Evolutionary conservation across 805 yeast species (phyloP), one percentile per base, ranked within the genome.

Genomic region (Candida yuanshanica): DNA sequence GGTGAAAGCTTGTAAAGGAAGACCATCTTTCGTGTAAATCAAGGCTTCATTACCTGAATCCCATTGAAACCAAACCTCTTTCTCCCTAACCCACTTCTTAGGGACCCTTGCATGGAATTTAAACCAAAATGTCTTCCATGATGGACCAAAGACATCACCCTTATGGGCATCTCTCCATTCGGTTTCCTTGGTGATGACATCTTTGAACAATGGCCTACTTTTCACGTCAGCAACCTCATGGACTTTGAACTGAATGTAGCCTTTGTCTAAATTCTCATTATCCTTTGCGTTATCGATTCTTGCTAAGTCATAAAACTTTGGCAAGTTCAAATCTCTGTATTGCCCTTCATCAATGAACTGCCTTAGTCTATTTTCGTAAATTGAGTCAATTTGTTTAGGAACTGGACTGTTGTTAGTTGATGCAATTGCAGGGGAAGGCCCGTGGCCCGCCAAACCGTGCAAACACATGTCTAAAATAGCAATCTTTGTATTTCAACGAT

Each of bases 121-220:
- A 63, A 93, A 88, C 99, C 99, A 91, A 49, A 88, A 95, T 1
- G 98, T 84, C 44, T 91, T 82, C 99, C 99, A 91, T 12, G 95
- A 83, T 4, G 99, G 99, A 0, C 98, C 97, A 59, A 85, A 88
- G 8, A 70, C 64, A 50, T 85, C 81, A 18, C 93, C 95, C 49
- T 79, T 79, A 12, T 63, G 59, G n/a, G 86, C 82, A 20, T 68
- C 65, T 49, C 70, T 65, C 70, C 79, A 78, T 18, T 72, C 67
- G 3, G 47, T 43, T 5, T 42, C 35, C 13, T 44, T 36, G 10
- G 36, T 45, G 25, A 55, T 49, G 25, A 70, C 56, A 4, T 55
- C 54, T 18, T 60, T 66, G 49, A 77, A 69, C 35, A 66, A 56
- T 0, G 76, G 75, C 44, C 81, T 64, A 47, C 75, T 59, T 26